Evolutionary conservation across 495 filamentous ascomycete species (phyloP).

Genomic region (Letharia columbiana): DNA sequence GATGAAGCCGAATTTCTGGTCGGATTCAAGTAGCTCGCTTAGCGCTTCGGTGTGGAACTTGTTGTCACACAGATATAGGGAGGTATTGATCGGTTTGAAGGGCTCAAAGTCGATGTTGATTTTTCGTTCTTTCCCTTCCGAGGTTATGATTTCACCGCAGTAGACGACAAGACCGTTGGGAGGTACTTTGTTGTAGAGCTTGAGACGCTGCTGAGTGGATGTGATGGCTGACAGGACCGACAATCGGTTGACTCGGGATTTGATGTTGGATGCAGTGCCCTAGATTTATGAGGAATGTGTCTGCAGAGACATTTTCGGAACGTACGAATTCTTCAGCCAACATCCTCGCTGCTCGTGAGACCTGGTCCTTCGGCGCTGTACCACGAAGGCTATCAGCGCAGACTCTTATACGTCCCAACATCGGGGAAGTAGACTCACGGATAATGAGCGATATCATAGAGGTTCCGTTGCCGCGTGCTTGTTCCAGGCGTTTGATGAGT

Average conservation of each 20-base stretch:
- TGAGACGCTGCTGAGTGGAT: slow-evolving; percentile 95
- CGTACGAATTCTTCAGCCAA: slow-evolving; percentile 99
- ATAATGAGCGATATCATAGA: slow-evolving; percentile 99
- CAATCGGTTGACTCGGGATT: slow-evolving; percentile 96
- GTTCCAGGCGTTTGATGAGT: slow-evolving; percentile 89
- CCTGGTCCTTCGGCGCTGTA: slow-evolving; percentile 90
- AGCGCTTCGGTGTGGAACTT: slow-evolving; percentile 98
- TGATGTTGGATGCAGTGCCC: slow-evolving; percentile 98
- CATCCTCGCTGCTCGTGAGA: slow-evolving; percentile 96
- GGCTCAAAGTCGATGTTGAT: slow-evolving; percentile 99
- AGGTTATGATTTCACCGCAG: slow-evolving; percentile 99
- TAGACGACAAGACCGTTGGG: slow-evolving; percentile 96
- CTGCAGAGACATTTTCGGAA: slow-evolving; percentile 15
- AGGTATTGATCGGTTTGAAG: slow-evolving; percentile 99
- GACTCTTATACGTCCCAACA: not conserved
- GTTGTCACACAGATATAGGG: slow-evolving; percentile 97
- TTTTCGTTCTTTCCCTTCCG: slow-evolving; percentile 96
- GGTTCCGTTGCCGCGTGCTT: slow-evolving; percentile 88
- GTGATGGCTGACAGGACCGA: slow-evolving; percentile 97
- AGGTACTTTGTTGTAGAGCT: slow-evolving; percentile 96
- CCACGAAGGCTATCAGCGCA: slow-evolving; percentile 16
- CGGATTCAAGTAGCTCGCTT: slow-evolving; percentile 91
- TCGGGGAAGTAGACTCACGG: slow-evolving; percentile 46
- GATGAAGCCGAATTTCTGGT: slow-evolving; percentile 98
- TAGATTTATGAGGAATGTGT: slow-evolving; percentile 33